Evolutionary conservation across 331 rosid genomes (phyloP), one percentile per base, ranked within the genome.

Genomic region (Pyrus hybrid): DNA sequence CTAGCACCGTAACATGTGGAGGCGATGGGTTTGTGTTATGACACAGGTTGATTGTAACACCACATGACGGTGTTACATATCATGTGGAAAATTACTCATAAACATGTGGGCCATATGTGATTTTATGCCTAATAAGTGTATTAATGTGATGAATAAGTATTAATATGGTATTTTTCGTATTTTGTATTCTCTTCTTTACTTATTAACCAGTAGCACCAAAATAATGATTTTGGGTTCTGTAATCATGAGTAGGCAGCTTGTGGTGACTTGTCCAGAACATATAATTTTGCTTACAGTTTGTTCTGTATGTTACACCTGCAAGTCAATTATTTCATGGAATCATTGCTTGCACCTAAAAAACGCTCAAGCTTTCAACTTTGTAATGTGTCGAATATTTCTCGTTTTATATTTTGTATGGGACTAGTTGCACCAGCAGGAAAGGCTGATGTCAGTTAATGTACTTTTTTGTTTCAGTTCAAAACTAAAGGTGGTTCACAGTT

Each of bases 401-500:
- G 45, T 37, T 37, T 9, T 37, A 37, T 37, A 37, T 37, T 37
- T 37, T 37, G 2, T 65, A 64, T 4, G 41, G 64, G 47, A 1
- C 22, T 29, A 41, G 63, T 68, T 69, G 54, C 68, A 53, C 28
- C 32, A 43, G 35, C 29, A 21, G 67, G 51, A 56, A 73, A 8
- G 14, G 11, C 66, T 43, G 28, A 58, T 14, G 8, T 22, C 21
- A 72, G 41, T 57, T 82, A 4, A 37, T 9, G 66, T 81, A 12
- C 2, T 37, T 69, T 45, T 53, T 72, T 71, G 63, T 68, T 90
- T 73, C 88, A 95, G 99, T 92, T 95, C 84, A 92, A 89, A 88
- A 90, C 93, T 47, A 90, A 86, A 85, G 99, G 97, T 68, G 96
- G 97, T 74, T 83, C 97, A 51, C 95, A 88, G 77, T 82, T 95